Evolutionary conservation across 2,329 filamentous ascomycete species (phyloP).

Genomic region (Colletotrichum gigasporum): DNA sequence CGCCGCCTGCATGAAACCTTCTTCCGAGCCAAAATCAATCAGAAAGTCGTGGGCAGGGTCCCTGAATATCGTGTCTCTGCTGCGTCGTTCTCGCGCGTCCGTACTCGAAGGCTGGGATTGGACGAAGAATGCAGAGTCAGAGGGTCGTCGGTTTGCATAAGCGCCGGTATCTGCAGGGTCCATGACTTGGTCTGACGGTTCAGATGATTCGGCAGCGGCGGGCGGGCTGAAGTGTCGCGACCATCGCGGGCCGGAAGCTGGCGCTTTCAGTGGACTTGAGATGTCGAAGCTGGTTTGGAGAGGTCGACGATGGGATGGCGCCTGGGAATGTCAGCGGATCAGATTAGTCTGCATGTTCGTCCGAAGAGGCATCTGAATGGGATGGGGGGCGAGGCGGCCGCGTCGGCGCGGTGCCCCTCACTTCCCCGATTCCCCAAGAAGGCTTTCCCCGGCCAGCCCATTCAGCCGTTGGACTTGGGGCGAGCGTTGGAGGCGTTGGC

Average conservation of each 20-base stretch:
- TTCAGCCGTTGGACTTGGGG: slow-evolving; percentile 14
- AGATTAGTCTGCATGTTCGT: slow-evolving; percentile 24
- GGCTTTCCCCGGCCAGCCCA: not conserved
- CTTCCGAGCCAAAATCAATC: slow-evolving; percentile 67
- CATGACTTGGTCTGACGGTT: slow-evolving; percentile 36
- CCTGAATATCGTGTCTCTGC: slow-evolving; percentile 49
- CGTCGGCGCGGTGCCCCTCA: slow-evolving; percentile 16
- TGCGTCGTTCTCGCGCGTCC: slow-evolving; percentile 31
- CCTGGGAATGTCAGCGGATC: slow-evolving; percentile 28
- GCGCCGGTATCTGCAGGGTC: slow-evolving; percentile 44
- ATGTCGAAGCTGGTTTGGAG: slow-evolving; percentile 4
- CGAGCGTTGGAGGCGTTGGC: slow-evolving; percentile 14
- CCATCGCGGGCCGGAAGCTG: slow-evolving; percentile 47
- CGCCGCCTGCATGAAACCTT: slow-evolving; percentile 63
- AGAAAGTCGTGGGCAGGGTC: slow-evolving; percentile 55
- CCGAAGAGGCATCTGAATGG: slow-evolving; percentile 20
- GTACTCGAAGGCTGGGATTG: slow-evolving; percentile 35
- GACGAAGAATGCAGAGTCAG: slow-evolving; percentile 35
- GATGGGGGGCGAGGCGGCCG: slow-evolving; percentile 13
- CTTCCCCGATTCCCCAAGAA: slow-evolving; percentile 12
- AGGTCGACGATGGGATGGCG: slow-evolving; percentile 12
- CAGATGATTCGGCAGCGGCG: slow-evolving; percentile 36
- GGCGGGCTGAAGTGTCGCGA: slow-evolving; percentile 40
- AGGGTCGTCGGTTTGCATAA: slow-evolving; percentile 39
- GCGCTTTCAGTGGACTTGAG: slow-evolving; percentile 40